phyloP scores from a whole-genome alignment of 306 rosid genomes.

The Citrullus colocynthis region DNA sequence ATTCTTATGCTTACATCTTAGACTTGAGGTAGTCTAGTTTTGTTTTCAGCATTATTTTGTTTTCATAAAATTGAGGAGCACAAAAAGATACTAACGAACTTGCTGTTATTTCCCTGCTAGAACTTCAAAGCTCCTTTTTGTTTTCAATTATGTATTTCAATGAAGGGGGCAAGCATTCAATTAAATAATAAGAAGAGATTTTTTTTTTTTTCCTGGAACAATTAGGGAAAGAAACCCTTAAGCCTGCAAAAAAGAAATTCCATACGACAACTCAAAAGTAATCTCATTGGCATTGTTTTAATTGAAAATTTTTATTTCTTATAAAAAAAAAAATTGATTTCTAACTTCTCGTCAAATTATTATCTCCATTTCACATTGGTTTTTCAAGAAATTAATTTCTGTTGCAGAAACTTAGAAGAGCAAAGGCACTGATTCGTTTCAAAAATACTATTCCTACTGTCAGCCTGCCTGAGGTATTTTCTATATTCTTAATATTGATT shows the following conservation, averaged over 20 bases:
- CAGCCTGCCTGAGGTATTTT: conserved; percentile 57
- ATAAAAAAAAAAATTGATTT: not conserved
- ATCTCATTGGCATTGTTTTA: not conserved
- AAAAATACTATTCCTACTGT: conserved; percentile 31
- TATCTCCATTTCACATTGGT: not conserved
- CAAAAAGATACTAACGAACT: not conserved
- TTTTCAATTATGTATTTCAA: not conserved
- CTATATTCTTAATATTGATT: conserved; percentile 1
- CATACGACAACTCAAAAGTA: not conserved
- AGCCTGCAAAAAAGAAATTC: not conserved
- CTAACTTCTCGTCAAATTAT: not conserved
- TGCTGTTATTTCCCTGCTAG: not conserved
- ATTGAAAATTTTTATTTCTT: not conserved
- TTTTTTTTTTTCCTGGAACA: not conserved
- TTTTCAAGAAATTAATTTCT: conserved; percentile 3
- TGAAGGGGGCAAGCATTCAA: not conserved
- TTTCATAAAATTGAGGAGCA: not conserved
- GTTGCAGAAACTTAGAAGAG: conserved; percentile 74
- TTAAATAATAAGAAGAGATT: not conserved
- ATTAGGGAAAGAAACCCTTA: not conserved
- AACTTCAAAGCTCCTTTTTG: not conserved
- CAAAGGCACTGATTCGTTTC: conserved; percentile 63
- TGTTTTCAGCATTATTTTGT: not conserved
- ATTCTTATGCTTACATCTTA: not conserved
- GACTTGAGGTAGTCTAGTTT: not conserved